Evolutionary conservation across 768 basidiomycete genomes (phyloP).

Genomic region (Termitomyces titanicus): DNA sequence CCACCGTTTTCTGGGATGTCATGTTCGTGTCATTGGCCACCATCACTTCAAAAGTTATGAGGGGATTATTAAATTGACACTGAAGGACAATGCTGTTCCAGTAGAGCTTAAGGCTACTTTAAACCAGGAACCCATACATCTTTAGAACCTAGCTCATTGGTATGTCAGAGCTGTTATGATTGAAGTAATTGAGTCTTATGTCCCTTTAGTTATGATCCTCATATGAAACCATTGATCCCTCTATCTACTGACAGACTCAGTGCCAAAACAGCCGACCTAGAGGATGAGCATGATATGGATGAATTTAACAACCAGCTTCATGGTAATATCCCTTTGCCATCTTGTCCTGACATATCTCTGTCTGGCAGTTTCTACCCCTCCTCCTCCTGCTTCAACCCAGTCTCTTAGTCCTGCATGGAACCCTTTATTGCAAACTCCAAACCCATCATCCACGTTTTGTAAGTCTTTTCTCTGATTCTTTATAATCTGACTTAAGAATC

Average conservation of each 20-base stretch:
- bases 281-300: not conserved
- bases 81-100: not conserved
- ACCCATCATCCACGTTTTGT: not conserved
- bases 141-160: not conserved
- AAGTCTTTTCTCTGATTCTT: not conserved
- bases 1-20: slow-evolving; percentile 1
- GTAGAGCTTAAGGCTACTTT: slow-evolving; percentile 6
- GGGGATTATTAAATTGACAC: not conserved
- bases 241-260: no score
- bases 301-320: not conserved
- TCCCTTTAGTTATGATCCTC: not conserved
- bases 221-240: not conserved
- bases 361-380: slow-evolving; percentile 4
- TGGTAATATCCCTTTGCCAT: not conserved
- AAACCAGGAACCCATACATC: not conserved
- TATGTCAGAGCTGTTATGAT: not conserved
- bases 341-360: not conserved
- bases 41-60: not conserved
- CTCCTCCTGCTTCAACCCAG: not conserved
- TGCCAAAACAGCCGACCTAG: no score
- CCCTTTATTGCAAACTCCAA: slow-evolving; percentile 1
- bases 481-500: no score
- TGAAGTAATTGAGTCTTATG: not conserved
- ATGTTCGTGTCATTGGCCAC: not conserved
- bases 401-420: slow-evolving; percentile 4